Evolutionary conservation across 768 basidiomycete genomes (phyloP), one percentile per base, ranked within the genome.

Genomic region (Podaxis sp.): DNA sequence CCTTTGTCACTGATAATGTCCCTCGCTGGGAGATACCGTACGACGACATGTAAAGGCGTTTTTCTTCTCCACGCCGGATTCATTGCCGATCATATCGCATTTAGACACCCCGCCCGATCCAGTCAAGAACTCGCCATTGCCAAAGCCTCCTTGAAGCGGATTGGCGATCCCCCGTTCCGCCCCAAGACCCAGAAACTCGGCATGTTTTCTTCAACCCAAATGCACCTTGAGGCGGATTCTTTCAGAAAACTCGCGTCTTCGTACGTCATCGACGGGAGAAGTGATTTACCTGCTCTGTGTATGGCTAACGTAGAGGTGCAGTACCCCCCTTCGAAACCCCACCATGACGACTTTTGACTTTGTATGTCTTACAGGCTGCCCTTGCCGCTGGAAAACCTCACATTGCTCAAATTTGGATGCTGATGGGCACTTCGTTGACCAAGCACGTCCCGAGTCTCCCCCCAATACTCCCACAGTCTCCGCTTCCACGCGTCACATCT

Each of bases 21-120:
- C 65, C 69, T 4, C 71, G 70, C 42, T 87, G 84, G 80, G 90
- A 93, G 67, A 71, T 88, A 2, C 93, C 93, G 2, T 94, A 90
- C 63, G 93, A 95, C 65, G 93, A 95, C 68, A 68, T 88, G 92
- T 92, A 68, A 58, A 9, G 33, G 33, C 8, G 87, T 75, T 12
- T n/a, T 15, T 15, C 8, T 15, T 26, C 7, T n/a, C 17, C 30
- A 2, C 38, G 52, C 46, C 61, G 36, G 66, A 38, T 33, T 46
- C 59, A 36, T 28, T 36, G 26, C 54, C 53, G 19, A 64, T 39
- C 40, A 39, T n/a, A 15, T n/a, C 13, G 0, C 3, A 17, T 6
- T 39, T 57, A 85, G 82, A 59, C 71, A 71, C 57, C 80, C 81
- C 4, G 75, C 78, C 4, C 72, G 75, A 39, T 73, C 70, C 64